Percentiles rank a stretch among this genome's conserved stretches.
Conservation (phyloP, 2,329 filamentous ascomycete species). For the Cercospora sojina region DNA sequence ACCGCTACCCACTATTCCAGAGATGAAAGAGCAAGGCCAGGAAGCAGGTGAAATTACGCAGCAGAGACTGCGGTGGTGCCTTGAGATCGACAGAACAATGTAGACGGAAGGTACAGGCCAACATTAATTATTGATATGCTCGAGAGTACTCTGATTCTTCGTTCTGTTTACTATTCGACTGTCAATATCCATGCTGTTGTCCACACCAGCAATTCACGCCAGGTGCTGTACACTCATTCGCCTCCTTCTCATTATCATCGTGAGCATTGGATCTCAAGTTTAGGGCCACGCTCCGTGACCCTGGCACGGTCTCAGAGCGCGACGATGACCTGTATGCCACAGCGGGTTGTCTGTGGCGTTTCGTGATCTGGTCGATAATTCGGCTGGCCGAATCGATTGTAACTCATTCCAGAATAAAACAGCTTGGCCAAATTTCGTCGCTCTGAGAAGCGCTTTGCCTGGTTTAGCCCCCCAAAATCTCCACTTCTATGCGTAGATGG, state of each 20-base stretch:
- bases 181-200: background rate
- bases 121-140: background rate
- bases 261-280: background rate
- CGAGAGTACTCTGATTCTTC: background rate
- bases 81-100: background rate
- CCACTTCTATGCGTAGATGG: no score
- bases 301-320: background rate
- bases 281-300: background rate
- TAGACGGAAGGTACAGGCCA: background rate
- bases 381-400: background rate
- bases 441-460: no score
- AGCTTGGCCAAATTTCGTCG: no score
- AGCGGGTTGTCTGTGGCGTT: background rate
- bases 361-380: background rate
- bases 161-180: background rate
- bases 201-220: background rate
- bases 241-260: background rate
- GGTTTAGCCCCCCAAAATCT: no score
- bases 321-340: background rate
- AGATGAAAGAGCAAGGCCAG: background rate
- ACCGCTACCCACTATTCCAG: background rate
- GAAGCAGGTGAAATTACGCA: background rate
- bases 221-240: background rate
- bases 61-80: background rate
- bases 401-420: background rate